phyloP scores from a whole-genome alignment of 139 green algal genomes.

The Tetraselmis striata region DNA sequence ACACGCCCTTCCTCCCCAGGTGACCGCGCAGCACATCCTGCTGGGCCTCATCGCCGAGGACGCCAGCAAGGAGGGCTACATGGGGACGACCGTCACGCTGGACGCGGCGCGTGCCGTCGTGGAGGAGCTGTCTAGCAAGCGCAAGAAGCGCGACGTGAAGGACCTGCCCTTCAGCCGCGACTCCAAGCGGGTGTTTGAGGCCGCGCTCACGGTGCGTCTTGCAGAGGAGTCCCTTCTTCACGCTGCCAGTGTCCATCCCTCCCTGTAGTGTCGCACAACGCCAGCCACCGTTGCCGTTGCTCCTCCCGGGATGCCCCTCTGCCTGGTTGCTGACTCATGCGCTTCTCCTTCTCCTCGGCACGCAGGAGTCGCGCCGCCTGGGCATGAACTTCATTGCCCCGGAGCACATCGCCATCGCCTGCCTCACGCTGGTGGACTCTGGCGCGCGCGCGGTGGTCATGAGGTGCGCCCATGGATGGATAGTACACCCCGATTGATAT shows the following conservation, averaged over 20 bases:
- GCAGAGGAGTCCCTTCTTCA: neutral
- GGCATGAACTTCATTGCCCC: slow-evolving; percentile 81
- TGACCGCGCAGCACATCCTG: slow-evolving; percentile 78
- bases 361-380: slow-evolving; percentile 66
- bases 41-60: slow-evolving; percentile 81
- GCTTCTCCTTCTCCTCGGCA: neutral
- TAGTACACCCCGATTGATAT: too few relatives aligned
- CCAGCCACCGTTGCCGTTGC: too few relatives aligned
- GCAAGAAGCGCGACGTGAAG: slow-evolving; percentile 19
- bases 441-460: slow-evolving; percentile 31
- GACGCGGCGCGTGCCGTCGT: slow-evolving; percentile 35
- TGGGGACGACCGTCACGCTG: slow-evolving; percentile 60
- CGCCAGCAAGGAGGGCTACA: slow-evolving; percentile 49
- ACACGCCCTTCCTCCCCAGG: too few relatives aligned
- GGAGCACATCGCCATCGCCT: slow-evolving; percentile 83
- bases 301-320: too few relatives aligned
- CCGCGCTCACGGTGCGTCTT: slow-evolving; percentile 50
- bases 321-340: too few relatives aligned
- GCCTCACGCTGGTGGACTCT: slow-evolving; percentile 48
- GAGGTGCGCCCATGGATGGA: slow-evolving; percentile 39
- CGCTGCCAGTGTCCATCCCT: neutral
- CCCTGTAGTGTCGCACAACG: too few relatives aligned
- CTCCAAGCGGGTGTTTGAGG: slow-evolving; percentile 75
- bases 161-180: slow-evolving; percentile 70
- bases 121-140: slow-evolving; percentile 29